Base-by-base conservation (phyloP, 805 yeast species). In the Maudiozyma barnettii region DNA sequence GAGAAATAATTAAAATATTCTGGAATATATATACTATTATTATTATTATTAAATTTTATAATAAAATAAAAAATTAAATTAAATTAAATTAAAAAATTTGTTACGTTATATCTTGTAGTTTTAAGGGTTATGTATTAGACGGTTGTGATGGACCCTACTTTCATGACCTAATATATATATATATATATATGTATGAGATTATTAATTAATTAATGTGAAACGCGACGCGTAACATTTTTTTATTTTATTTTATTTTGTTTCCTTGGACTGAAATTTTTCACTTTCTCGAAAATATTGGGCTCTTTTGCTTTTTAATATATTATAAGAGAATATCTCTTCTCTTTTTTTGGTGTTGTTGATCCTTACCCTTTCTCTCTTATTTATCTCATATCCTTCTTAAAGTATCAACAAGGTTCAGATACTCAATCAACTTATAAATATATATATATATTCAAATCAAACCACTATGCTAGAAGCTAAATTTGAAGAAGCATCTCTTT, bases 381-480 rank as follows among this genome's bases (percentile, higher is more conserved):
- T 3, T 22, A 19, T 22, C 9, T 13, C 23, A 36, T 41, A 29
- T 33, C 26, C 14, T 39, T 40, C 39, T 16, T 38, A 13, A n/a
- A n/a, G n/a, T n/a, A n/a, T n/a, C n/a, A n/a, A n/a, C n/a, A n/a
- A n/a, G n/a, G n/a, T n/a, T n/a, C 21, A 8, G n/a, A 33, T 14
- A n/a, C 6, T 16, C 13, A 10, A 14, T 33, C 18, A 35, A 33
- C 35, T 3, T 1, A 20, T 19, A 40, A 39, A 40, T 13, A 40
- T 44, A 26, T 19, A 31, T 35, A 39, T 21, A 41, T 21, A 30
- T 36, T 16, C 10, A 10, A 26, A 18, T 16, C 10, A 10, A 26
- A 18, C 29, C 41, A 65, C 37, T 54, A 93, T 93, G 98, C 80
- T 93, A 72, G 99, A 93, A 79, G 98, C 96, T 56, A 90, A 89